Evolutionary conservation across 495 filamentous ascomycete genomes (phyloP).

Genomic region (Aspergillus affinis): DNA sequence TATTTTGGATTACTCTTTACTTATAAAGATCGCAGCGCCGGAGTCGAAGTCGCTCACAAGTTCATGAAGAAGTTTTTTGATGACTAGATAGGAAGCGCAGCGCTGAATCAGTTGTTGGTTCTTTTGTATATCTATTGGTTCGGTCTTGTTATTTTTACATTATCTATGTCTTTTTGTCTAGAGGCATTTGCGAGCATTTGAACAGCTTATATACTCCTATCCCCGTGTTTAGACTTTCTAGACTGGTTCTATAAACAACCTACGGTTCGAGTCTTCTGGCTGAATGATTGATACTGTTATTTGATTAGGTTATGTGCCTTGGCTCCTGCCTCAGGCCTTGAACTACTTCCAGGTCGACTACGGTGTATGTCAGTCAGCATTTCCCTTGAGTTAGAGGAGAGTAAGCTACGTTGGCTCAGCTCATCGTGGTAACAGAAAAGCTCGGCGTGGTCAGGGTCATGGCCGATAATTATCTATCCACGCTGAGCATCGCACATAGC

Average conservation of each 20-base stretch:
- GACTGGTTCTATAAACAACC: background rate
- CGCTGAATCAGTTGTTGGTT: background rate
- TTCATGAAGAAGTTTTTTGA: constrained; percentile 74
- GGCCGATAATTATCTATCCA: too few species aligned
- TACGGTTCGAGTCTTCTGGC: background rate
- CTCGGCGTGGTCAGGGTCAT: too few species aligned
- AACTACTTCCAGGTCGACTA: too few species aligned
- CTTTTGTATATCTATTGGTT: background rate
- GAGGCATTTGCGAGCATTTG: constrained; percentile 7
- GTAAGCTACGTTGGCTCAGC: too few species aligned
- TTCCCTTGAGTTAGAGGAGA: too few species aligned
- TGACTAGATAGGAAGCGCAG: constrained; percentile 12
- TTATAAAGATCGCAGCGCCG: constrained; percentile 48
- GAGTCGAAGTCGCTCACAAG: constrained; percentile 80
- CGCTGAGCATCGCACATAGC: too few species aligned
- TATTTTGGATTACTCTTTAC: background rate
- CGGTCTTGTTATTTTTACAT: constrained; percentile 11
- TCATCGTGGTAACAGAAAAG: too few species aligned
- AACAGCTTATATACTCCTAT: constrained; percentile 5
- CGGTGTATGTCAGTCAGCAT: too few species aligned
- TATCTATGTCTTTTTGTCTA: constrained; percentile 9
- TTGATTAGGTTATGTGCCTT: too few species aligned
- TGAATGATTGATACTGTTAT: too few species aligned
- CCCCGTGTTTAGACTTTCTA: background rate
- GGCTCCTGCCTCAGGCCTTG: too few species aligned